Evolutionary conservation across 1,139 yeast genomes (phyloP).

Genomic region (Schwanniomyces etchellsii): DNA sequence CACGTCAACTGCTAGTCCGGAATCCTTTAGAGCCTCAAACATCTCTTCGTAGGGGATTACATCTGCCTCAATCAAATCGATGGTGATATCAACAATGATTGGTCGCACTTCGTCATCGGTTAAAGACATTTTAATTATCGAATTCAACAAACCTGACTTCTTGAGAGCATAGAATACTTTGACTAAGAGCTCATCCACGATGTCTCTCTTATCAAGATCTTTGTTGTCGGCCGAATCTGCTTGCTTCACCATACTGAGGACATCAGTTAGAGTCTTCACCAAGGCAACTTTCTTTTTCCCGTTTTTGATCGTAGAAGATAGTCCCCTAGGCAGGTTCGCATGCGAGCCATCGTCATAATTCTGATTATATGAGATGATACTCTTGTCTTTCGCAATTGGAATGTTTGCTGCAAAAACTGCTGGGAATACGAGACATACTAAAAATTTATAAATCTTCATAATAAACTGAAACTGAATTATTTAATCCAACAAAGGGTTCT

Average conservation of each 20-base stretch:
- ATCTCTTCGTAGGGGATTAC: constrained; percentile 31
- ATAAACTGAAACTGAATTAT: no score
- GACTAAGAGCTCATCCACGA: constrained; percentile 17
- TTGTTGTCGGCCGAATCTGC: neutral
- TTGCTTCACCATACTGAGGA: constrained; percentile 4
- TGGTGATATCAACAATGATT: constrained; percentile 18
- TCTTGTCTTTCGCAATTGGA: neutral
- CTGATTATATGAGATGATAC: no score
- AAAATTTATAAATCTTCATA: no score
- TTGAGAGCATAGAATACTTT: constrained; percentile 23
- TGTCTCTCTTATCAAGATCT: constrained; percentile 7
- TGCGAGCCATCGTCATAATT: no score
- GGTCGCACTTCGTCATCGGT: constrained; percentile 26
- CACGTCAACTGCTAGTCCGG: constrained; percentile 28
- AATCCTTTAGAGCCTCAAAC: constrained; percentile 24
- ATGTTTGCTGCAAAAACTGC: constrained; percentile 1
- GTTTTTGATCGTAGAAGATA: constrained; percentile 1
- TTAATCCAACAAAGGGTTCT: no score
- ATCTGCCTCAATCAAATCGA: constrained; percentile 22
- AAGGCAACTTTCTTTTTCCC: constrained; percentile 2
- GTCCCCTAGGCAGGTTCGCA: no score
- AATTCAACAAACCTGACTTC: constrained; percentile 25
- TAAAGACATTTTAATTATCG: constrained; percentile 21
- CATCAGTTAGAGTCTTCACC: constrained; percentile 4
- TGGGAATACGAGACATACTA: no score